A percentile compares a stretch with the other conserved stretches of the same genome.
Evolutionary conservation across 2,329 filamentous ascomycete species (phyloP).

Genomic region (Fusarium chaquense): DNA sequence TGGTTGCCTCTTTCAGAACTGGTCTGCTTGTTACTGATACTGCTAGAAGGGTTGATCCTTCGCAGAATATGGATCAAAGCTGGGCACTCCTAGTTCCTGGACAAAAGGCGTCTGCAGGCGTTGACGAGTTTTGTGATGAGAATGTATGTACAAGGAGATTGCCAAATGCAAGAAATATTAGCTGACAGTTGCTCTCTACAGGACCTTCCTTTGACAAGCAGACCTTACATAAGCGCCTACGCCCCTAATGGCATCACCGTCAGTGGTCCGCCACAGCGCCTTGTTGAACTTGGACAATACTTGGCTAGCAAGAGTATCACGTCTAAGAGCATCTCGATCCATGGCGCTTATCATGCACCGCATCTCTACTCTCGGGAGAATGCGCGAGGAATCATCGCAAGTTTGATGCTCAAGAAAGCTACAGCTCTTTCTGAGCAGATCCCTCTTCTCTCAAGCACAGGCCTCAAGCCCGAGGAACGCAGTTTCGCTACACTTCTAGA

Average conservation of each 20-base stretch:
- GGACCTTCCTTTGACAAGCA: constrained; percentile 29
- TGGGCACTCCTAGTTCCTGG: constrained; percentile 40
- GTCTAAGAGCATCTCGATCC: constrained; percentile 33
- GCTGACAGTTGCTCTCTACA: background rate
- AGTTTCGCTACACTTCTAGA: constrained; percentile 31
- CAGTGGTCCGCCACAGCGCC: constrained; percentile 34
- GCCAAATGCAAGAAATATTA: background rate
- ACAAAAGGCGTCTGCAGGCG: background rate
- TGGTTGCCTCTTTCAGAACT: constrained; percentile 34
- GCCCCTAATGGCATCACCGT: constrained; percentile 35
- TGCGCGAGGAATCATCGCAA: constrained; percentile 12
- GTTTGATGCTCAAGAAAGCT: constrained; percentile 6
- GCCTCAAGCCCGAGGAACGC: constrained; percentile 12
- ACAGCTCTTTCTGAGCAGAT: constrained; percentile 18
- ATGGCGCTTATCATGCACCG: constrained; percentile 38
- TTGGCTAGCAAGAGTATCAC: constrained; percentile 13
- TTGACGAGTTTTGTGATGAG: constrained; percentile 14
- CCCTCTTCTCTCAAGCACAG: constrained; percentile 19
- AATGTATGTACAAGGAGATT: background rate
- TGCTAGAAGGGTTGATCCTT: constrained; percentile 16
- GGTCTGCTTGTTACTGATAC: constrained; percentile 35
- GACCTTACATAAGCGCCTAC: constrained; percentile 40
- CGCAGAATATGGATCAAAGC: constrained; percentile 22
- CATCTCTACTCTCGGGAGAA: constrained; percentile 37
- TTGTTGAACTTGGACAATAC: constrained; percentile 20